Conservation (phyloP, 495 filamentous ascomycete species). For the Penicillium herquei region DNA sequence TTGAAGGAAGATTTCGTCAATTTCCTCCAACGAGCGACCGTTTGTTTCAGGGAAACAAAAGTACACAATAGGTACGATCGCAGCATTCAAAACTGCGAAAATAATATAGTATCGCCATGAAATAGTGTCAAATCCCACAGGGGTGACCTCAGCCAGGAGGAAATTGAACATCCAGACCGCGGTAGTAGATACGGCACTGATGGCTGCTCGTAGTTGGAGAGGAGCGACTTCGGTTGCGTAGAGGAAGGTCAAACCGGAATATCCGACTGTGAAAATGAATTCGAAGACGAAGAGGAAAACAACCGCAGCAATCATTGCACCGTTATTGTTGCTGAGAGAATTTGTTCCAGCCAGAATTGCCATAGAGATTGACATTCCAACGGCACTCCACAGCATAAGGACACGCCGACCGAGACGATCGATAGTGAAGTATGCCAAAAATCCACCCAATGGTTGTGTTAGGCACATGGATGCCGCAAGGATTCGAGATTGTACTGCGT, state of each 20-base stretch:
- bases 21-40: conserved; percentile 41
- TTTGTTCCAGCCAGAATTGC: conserved; percentile 49
- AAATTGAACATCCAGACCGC: conserved; percentile 60
- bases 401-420: conserved; percentile 70
- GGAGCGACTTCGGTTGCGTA: conserved; percentile 64
- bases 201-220: conserved; percentile 60
- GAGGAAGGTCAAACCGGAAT: conserved; percentile 65
- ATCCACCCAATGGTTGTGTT: conserved; percentile 71
- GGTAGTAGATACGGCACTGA: conserved; percentile 59
- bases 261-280: conserved; percentile 48
- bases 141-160: conserved; percentile 42
- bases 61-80: conserved; percentile 5
- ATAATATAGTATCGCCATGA: conserved; percentile 46
- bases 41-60: conserved; percentile 42
- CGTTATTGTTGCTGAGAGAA: conserved; percentile 13
- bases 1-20: conserved; percentile 38
- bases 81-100: conserved; percentile 41
- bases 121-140: conserved; percentile 42
- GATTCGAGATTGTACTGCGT: conserved; percentile 78
- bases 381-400: conserved; percentile 56
- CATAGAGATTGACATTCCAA: conserved; percentile 64
- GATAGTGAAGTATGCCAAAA: conserved; percentile 73
- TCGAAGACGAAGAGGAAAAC: conserved; percentile 29
- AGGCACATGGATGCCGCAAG: conserved; percentile 75
- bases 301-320: not conserved